Evolutionary conservation across 1,139 yeast genomes (phyloP).

Genomic region (Candida sp.): DNA sequence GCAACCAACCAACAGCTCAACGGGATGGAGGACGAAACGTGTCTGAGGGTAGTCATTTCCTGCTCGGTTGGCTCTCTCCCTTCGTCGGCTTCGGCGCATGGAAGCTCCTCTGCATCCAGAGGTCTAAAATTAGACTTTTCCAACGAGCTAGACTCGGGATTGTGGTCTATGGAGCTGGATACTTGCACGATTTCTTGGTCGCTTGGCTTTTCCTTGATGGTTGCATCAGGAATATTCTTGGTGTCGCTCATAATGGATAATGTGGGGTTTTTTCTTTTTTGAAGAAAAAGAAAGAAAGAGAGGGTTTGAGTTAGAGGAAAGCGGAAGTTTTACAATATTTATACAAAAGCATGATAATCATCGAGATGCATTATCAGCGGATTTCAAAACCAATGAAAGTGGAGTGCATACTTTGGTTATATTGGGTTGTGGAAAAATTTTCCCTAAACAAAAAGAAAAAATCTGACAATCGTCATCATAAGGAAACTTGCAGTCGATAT

Average conservation of each 20-base stretch:
- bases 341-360: background rate
- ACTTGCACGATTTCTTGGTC: background rate
- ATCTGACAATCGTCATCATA: no score
- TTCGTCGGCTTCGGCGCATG: slow-evolving; percentile 16
- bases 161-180: background rate
- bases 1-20: slow-evolving; percentile 71
- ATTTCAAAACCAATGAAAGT: background rate
- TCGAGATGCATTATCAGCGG: background rate
- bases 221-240: background rate
- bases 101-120: slow-evolving; percentile 1
- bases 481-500: background rate
- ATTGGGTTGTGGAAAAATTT: background rate
- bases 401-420: background rate
- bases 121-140: background rate
- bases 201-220: background rate
- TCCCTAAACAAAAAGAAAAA: background rate
- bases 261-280: slow-evolving; percentile 36
- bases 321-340: background rate
- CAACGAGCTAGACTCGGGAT: background rate
- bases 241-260: background rate
- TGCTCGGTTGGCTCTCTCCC: slow-evolving; percentile 38
- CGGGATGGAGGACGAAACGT: slow-evolving; percentile 43
- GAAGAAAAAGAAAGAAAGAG: background rate
- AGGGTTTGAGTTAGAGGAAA: background rate
- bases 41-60: slow-evolving; percentile 42